Conservation (phyloP, 2,329 filamentous ascomycete species). For the Cladosporium sp. region DNA sequence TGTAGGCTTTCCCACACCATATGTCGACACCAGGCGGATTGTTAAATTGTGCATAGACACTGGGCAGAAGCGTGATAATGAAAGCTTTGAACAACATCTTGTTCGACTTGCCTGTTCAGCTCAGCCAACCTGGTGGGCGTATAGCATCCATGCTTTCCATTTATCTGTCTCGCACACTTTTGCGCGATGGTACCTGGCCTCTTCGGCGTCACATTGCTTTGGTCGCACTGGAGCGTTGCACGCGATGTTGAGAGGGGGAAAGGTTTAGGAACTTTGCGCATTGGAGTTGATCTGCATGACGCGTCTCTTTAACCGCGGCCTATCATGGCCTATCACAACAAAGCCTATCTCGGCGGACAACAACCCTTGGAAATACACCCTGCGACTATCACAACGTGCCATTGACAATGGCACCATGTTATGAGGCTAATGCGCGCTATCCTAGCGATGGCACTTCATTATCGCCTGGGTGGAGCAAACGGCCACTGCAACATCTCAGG, state of each 20-base stretch:
- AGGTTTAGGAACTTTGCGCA: neutral
- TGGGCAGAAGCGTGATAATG: neutral
- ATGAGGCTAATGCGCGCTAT: neutral
- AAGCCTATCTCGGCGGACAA: neutral
- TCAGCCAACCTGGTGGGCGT: neutral
- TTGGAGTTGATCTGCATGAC: neutral
- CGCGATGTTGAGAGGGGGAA: neutral
- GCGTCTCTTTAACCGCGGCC: neutral
- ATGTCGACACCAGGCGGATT: conserved; percentile 38
- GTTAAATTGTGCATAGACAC: conserved; percentile 16
- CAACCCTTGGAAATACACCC: neutral
- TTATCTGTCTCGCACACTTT: neutral
- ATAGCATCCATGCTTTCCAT: neutral
- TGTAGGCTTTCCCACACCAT: conserved; percentile 49
- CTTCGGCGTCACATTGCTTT: neutral
- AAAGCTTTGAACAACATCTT: conserved; percentile 1
- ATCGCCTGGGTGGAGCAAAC: neutral
- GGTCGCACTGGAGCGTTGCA: neutral
- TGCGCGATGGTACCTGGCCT: neutral
- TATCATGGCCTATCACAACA: neutral
- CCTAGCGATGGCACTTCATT: neutral
- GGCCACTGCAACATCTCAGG: neutral
- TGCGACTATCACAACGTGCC: neutral
- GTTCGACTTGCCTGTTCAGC: neutral
- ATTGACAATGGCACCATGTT: neutral